These are phyloP conservation scores for Dissophora globulifera DNA, from an alignment of 192 early-diverging fungal genomes.

Conservation along the genomic window DNA sequence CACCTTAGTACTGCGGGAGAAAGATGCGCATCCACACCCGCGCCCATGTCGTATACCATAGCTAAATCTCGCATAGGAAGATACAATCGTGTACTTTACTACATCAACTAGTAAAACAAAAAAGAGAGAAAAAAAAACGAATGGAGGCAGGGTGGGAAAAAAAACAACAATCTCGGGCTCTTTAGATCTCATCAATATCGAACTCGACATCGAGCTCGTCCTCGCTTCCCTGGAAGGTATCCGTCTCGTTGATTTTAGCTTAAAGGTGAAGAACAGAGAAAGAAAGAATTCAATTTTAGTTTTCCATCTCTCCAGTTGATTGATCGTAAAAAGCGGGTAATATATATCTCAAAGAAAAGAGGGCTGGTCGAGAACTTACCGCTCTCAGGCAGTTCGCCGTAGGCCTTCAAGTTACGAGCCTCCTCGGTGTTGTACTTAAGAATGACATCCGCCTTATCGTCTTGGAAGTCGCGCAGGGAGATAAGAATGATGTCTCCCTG, in stretches of 20 bases:
- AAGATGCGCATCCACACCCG: no score
- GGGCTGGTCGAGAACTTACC: conserved; percentile 58
- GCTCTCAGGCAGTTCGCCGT: conserved; percentile 94
- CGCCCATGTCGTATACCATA: no score
- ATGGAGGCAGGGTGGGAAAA: background rate
- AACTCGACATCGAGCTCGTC: conserved; percentile 87
- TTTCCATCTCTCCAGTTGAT: background rate
- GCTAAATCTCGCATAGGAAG: no score
- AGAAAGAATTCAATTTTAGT: conserved; percentile 1
- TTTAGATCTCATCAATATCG: conserved; percentile 88
- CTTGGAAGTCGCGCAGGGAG: conserved; percentile 92
- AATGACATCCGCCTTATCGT: conserved; percentile 94
- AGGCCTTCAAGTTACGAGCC: conserved; percentile 89
- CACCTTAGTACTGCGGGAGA: no score
- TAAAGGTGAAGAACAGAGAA: conserved; percentile 1
- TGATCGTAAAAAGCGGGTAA: background rate
- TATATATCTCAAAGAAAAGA: no score
- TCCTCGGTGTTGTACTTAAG: conserved; percentile 97
- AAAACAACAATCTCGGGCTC: no score
- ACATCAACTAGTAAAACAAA: conserved; percentile 12
- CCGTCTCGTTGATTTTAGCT: conserved; percentile 86
- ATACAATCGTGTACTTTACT: no score
- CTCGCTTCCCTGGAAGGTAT: conserved; percentile 70
- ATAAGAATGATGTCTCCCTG: conserved; percentile 92
- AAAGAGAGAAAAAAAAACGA: conserved; percentile 1